These are phyloP conservation scores for Grosmannia serpens DNA, from an alignment of 2,329 filamentous ascomycete genomes.

Conservation along the genomic window DNA sequence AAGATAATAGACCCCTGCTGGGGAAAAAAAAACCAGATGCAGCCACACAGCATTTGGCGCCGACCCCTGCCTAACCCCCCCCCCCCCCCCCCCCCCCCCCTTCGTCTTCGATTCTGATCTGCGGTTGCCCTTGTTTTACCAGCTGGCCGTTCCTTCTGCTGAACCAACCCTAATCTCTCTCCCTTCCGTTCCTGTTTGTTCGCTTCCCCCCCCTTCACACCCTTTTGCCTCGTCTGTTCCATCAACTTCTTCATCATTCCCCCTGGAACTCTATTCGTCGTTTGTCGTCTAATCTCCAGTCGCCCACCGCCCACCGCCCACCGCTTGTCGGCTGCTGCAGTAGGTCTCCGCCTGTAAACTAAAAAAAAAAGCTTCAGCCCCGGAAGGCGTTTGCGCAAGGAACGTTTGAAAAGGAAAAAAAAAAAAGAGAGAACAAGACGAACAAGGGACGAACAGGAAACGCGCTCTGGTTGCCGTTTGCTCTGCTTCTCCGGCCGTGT, in stretches of 20 bases:
- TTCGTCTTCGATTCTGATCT: slow-evolving; percentile 5
- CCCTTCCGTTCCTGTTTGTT: neutral
- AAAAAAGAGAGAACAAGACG: too few relatives aligned
- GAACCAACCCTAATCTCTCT: neutral
- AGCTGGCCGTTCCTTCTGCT: neutral
- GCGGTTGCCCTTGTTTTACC: slow-evolving; percentile 6
- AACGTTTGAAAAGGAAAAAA: neutral
- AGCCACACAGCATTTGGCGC: neutral
- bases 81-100: neutral
- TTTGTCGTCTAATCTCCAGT: neutral
- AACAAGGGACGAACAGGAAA: too few relatives aligned
- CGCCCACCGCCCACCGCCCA: neutral
- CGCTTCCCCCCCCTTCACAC: neutral
- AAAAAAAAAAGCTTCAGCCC: neutral
- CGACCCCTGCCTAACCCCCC: neutral
- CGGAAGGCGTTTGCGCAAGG: neutral
- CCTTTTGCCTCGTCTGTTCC: neutral
- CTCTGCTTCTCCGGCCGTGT: neutral
- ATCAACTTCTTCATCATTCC: neutral
- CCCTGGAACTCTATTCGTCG: neutral
- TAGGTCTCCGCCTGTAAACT: neutral
- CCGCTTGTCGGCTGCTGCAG: neutral
- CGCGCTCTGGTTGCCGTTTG: neutral
- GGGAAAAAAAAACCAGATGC: neutral
- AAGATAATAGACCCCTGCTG: neutral